Evolutionary conservation across 345 rosid genomes (phyloP).

Genomic region (Hevea brasiliensis): DNA sequence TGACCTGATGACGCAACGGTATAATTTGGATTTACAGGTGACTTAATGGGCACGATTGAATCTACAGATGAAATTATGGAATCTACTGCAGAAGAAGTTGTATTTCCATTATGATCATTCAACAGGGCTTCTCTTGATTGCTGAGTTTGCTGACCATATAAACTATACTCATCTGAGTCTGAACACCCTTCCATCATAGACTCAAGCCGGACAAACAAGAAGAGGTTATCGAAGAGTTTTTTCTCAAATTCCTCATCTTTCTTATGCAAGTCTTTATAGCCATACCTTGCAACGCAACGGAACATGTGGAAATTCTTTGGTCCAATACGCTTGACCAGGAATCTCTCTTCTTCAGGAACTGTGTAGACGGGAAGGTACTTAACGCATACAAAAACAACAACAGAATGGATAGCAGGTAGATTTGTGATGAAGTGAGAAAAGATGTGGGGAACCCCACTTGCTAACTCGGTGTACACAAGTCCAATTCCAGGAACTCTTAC

Average conservation of each 20-base stretch:
- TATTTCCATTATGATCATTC: constrained; percentile 11
- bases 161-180: constrained; percentile 21
- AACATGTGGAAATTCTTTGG: constrained; percentile 28
- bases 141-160: constrained; percentile 17
- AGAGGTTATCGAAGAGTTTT: constrained; percentile 24
- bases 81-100: not conserved
- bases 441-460: constrained; percentile 30
- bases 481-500: constrained; percentile 33
- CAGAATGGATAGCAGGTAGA: constrained; percentile 33
- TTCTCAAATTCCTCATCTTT: constrained; percentile 32
- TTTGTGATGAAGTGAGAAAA: constrained; percentile 32
- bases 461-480: constrained; percentile 29
- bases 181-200: constrained; percentile 29
- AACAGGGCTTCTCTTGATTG: constrained; percentile 15
- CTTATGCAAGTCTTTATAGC: constrained; percentile 29
- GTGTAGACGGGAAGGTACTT: constrained; percentile 32
- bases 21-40: not conserved
- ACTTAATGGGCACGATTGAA: constrained; percentile 16
- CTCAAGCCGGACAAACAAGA: constrained; percentile 28
- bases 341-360: constrained; percentile 29
- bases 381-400: constrained; percentile 29
- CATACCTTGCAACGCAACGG: constrained; percentile 33
- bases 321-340: constrained; percentile 24
- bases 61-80: constrained; percentile 13
- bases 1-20: constrained; percentile 12